Conservation (phyloP, 805 yeast species). For the Cyberlindnera maclurae region DNA sequence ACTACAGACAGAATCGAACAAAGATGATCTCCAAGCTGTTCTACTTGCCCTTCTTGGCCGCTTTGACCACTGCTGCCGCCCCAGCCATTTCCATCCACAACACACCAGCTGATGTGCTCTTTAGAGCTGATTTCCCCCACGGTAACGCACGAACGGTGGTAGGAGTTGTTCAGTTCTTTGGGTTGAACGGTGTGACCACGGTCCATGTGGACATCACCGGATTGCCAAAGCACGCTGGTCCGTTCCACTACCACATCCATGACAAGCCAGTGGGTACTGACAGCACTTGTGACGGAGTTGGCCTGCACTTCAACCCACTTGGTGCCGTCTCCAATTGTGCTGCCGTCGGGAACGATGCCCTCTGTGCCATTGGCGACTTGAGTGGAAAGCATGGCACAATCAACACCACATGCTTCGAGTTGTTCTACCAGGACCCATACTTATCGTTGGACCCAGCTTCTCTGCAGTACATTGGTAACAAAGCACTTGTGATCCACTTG, state of each 20-base stretch:
- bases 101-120: constrained; percentile 23
- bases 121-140: constrained; percentile 25
- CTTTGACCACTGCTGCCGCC: constrained; percentile 5
- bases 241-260: constrained; percentile 65
- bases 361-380: constrained; percentile 67
- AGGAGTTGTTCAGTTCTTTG: constrained; percentile 54
- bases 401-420: constrained; percentile 61
- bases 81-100: constrained; percentile 12
- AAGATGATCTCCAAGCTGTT: constrained; percentile 10
- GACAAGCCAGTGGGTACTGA: constrained; percentile 44
- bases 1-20: too few relatives aligned
- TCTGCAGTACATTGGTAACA: constrained; percentile 53
- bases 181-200: constrained; percentile 51
- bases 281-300: constrained; percentile 48
- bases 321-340: constrained; percentile 49
- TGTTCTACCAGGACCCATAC: constrained; percentile 56
- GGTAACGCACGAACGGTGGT: constrained; percentile 28
- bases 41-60: constrained; percentile 7
- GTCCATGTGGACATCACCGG: constrained; percentile 69
- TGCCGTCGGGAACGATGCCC: constrained; percentile 40
- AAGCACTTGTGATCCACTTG: constrained; percentile 49
- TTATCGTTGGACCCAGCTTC: constrained; percentile 51
- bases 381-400: constrained; percentile 75
- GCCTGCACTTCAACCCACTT: constrained; percentile 59
- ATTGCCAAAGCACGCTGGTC: constrained; percentile 59